Evolutionary conservation across 768 basidiomycete species (phyloP), one percentile per base, ranked within the genome.

Genomic region (Calocera viscosa): DNA sequence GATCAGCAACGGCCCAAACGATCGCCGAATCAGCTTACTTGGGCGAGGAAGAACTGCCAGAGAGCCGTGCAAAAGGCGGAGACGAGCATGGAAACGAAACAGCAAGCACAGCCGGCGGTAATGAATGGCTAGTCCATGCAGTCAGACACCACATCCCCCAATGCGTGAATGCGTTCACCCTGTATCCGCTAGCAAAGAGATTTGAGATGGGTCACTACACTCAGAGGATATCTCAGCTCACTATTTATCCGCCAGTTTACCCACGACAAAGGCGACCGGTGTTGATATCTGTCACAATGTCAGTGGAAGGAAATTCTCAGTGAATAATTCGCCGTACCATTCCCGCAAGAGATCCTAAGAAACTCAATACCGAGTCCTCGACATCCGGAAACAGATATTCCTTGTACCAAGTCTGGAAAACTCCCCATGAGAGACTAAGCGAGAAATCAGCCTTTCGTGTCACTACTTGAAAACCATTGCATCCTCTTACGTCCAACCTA

Each of bases 1-100:
- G 40, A 32, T 34, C 64, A 34, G 5, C 68, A 67, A 32, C 32
- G 68, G 28, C 64, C 39, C 1, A 64, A 12, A 16, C 68, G 17
- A n/a, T 32, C 64, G 63, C 2, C 34, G 22, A 40, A 41, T 40
- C 34, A 39, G 7, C 43, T 67, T 26, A 67, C 69, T 65, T 70
- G 69, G 17, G 68, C 67, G 26, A 70, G 40, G 34, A 70, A 70
- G 60, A 66, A 64, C 24, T 70, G 69, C 69, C 69, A 70, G 26
- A 70, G 34, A 35, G 65, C 28, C n/a, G 64, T 70, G 26, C 35
- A 68, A 38, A 68, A 70, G 22, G 69, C 69, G 22, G 69, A 65
- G 1, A 33, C 22, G 19, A 70, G 47, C 32, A 68, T 30, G 19
- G 49, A 32, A 28, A 63, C 34, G 30, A 63, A 49, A 19, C 64